Base-by-base conservation (phyloP, 441 rosid genomes). In the Populus hybrid region DNA sequence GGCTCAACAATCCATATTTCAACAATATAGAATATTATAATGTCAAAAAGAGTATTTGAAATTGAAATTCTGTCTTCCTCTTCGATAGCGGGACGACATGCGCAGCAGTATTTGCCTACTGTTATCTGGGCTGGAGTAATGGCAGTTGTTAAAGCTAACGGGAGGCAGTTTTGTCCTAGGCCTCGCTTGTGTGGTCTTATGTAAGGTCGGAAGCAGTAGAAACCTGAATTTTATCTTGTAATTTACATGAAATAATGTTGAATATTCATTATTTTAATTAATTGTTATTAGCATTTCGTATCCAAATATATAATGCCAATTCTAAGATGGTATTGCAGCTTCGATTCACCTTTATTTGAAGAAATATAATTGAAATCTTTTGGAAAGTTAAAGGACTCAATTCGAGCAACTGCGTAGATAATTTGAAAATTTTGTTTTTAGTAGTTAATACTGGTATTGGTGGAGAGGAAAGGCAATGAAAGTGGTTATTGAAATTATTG, bases 111-210 rank as follows among this genome's bases (percentile, higher is more conserved):
- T 77, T 73, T 90, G 42, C 86, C 92, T 21, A 85, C 99, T 5
- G 91, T 91, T 18, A 71, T 92, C 23, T 91, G 93, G 89, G 98
- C 97, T 7, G 97, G 98, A 72, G 87, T 93, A 80, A 79, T 91
- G 85, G 98, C 99, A 1, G 69, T 91, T 76, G 89, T 90, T 40
- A 95, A 90, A 75, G 91, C 91, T 28, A 95, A 94, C 73, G 97
- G 99, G 68, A 90, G 95, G 78, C 93, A 95, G 76, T 86, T 92
- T 81, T 94, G 98, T 79, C 91, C 94, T 12, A 88, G 91, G 83
- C 99, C 98, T 79, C 97, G 99, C 77, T 84, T 96, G 81, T 94
- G 99, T 72, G 89, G 93, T 69, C 94, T 94, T 59, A 78, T 88
- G 71, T 87, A 87, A 88, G 21, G 61, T 78, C 26, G 72, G 4